Percentiles rank a stretch among this genome's conserved stretches.
phyloP scores from a whole-genome alignment of 768 basidiomycete genomes.

The Piloderma croceum region DNA sequence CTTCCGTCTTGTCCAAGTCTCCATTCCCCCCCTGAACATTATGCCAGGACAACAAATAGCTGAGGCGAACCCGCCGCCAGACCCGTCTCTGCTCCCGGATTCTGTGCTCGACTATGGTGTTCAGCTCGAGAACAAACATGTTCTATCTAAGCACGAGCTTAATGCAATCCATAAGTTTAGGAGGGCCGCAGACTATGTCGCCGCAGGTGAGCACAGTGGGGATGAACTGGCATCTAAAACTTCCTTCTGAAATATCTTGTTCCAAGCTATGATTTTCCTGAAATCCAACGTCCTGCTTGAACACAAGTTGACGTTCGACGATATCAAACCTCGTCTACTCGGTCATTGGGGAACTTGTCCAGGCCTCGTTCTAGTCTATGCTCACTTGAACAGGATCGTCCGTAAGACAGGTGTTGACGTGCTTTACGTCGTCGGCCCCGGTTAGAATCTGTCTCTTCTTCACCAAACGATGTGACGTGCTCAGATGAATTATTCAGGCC shows the following conservation, averaged over 20 bases:
- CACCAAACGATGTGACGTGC: neutral
- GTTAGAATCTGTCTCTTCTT: conserved; percentile 20
- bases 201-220: conserved; percentile 46
- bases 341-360: conserved; percentile 87
- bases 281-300: conserved; percentile 66
- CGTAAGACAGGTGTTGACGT: conserved; percentile 54
- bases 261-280: conserved; percentile 78
- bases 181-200: conserved; percentile 63
- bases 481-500: conserved; percentile 37
- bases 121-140: conserved; percentile 40
- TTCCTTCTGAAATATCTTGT: too few species aligned
- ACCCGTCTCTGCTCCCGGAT: conserved; percentile 62
- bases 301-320: conserved; percentile 48
- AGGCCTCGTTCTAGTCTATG: conserved; percentile 64
- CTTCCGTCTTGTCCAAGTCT: conserved; percentile 5
- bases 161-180: conserved; percentile 47
- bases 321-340: conserved; percentile 77
- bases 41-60: conserved; percentile 59
- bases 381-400: conserved; percentile 64
- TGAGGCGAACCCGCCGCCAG: conserved; percentile 65
- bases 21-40: conserved; percentile 7
- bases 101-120: conserved; percentile 45
- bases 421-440: conserved; percentile 79
- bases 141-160: conserved; percentile 47
- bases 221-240: too few species aligned